These are phyloP conservation scores for Diplogelasinospora grovesii DNA, from an alignment of 495 filamentous ascomycete genomes.

Conservation along the genomic window DNA sequence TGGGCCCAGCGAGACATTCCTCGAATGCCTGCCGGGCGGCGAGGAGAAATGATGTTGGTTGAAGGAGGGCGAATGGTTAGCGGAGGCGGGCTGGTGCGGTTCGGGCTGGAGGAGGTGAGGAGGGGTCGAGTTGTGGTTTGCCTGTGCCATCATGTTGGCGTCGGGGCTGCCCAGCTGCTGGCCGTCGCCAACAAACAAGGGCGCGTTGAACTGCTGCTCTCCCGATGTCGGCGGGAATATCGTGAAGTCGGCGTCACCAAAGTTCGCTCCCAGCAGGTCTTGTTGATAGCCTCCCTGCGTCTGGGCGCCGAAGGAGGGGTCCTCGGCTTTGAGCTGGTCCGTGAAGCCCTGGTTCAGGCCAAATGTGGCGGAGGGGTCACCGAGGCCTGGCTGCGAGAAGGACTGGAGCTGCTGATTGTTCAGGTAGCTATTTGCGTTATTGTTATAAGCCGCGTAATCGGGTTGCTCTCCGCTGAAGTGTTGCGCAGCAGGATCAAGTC, in stretches of 20 bases:
- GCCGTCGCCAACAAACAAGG: conserved; percentile 41
- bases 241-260: conserved; percentile 45
- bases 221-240: conserved; percentile 39
- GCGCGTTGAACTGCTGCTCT: conserved; percentile 41
- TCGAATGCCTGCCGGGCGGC: conserved; percentile 56
- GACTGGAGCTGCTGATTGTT: conserved; percentile 34
- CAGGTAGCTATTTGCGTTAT: conserved; percentile 30
- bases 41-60: conserved; percentile 50
- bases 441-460: conserved; percentile 30
- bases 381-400: conserved; percentile 26
- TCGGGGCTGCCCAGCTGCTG: conserved; percentile 50
- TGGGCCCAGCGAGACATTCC: conserved; percentile 75
- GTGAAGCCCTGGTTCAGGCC: conserved; percentile 35
- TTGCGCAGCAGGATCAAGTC: conserved; percentile 33
- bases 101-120: conserved; percentile 65
- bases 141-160: conserved; percentile 65
- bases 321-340: conserved; percentile 29
- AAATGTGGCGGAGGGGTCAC: conserved; percentile 29
- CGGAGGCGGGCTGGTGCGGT: conserved; percentile 46
- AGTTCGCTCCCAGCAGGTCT: conserved; percentile 33
- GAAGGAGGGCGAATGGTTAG: conserved; percentile 50
- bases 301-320: conserved; percentile 24
- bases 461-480: conserved; percentile 27
- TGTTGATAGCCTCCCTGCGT: conserved; percentile 20
- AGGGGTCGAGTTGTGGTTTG: conserved; percentile 53